phyloP scores from a whole-genome alignment of 108 stramenopile species.

The Nitzschia sp. region DNA sequence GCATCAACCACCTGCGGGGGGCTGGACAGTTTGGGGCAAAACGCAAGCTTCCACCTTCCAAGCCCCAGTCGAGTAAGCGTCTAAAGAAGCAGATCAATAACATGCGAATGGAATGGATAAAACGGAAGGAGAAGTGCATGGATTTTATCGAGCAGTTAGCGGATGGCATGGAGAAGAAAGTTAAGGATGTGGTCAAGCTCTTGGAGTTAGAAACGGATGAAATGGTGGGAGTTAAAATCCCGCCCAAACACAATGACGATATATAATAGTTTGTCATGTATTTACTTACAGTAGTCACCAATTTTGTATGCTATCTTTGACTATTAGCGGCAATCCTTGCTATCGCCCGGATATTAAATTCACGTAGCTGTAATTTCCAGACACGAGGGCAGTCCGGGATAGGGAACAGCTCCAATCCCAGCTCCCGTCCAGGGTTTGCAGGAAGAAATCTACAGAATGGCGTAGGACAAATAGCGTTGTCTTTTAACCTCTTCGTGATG shows the following conservation, averaged over 20 bases:
- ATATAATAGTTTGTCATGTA: no score
- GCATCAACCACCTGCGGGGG: not conserved
- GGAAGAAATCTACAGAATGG: no score
- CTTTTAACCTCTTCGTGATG: no score
- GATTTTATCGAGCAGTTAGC: constrained; percentile 84
- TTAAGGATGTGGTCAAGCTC: constrained; percentile 74
- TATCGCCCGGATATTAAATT: no score
- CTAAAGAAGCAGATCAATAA: constrained; percentile 72
- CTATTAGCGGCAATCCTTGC: no score
- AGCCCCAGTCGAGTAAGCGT: constrained; percentile 1
- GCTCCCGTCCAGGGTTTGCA: no score
- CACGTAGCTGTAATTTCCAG: no score
- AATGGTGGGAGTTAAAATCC: constrained; percentile 46
- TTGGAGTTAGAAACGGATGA: constrained; percentile 86
- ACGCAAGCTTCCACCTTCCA: constrained; percentile 10
- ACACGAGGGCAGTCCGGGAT: no score
- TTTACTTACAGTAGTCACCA: no score
- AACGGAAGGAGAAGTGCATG: constrained; percentile 75
- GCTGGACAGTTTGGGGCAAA: not conserved
- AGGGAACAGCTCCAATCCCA: no score
- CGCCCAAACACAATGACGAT: constrained; percentile 44
- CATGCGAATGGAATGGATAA: constrained; percentile 74
- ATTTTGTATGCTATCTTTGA: no score
- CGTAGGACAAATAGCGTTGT: no score
- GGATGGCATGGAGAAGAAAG: constrained; percentile 87